A percentile compares a stretch with the other conserved stretches of the same genome.
Evolutionary conservation across 2,329 filamentous ascomycete species (phyloP).

Genomic region (Penicillium paneum): DNA sequence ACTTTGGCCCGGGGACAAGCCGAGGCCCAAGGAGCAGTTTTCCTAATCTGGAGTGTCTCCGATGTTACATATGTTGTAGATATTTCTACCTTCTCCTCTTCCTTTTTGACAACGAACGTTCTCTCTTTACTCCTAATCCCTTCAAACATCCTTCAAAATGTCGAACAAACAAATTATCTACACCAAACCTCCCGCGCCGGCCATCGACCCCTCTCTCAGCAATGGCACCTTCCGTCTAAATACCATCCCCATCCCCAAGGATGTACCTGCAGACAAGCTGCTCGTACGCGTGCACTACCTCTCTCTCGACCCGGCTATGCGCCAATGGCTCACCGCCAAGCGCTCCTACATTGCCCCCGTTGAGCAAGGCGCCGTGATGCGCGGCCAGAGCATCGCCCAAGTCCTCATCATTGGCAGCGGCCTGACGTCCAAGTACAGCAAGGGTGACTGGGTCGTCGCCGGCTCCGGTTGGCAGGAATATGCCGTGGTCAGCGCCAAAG

Average conservation of each 20-base stretch:
- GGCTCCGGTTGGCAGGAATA: conserved; percentile 65
- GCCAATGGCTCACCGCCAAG: conserved; percentile 62
- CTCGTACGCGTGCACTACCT: conserved; percentile 61
- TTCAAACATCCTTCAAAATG: conserved; percentile 15
- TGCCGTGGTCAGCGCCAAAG: conserved; percentile 55
- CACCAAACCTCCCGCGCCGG: conserved; percentile 32
- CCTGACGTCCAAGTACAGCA: conserved; percentile 27
- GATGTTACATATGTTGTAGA: conserved; percentile 1
- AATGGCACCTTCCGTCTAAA: conserved; percentile 37
- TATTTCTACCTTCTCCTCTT: not conserved
- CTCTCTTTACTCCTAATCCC: not conserved
- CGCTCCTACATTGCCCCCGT: conserved; percentile 68
- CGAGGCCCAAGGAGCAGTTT: conserved; percentile 26
- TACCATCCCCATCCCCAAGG: conserved; percentile 24
- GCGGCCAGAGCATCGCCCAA: conserved; percentile 58
- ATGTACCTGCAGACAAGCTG: conserved; percentile 54
- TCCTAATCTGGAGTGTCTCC: conserved; percentile 26
- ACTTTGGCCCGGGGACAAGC: conserved; percentile 5
- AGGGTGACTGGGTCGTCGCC: conserved; percentile 51
- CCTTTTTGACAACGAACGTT: not conserved
- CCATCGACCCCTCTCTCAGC: conserved; percentile 36
- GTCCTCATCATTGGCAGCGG: conserved; percentile 56
- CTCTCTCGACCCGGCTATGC: conserved; percentile 72
- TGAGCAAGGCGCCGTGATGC: conserved; percentile 66
- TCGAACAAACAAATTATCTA: conserved; percentile 39